phyloP scores from a whole-genome alignment of 306 rosid species.

The Hylodesmum podocarpum region DNA sequence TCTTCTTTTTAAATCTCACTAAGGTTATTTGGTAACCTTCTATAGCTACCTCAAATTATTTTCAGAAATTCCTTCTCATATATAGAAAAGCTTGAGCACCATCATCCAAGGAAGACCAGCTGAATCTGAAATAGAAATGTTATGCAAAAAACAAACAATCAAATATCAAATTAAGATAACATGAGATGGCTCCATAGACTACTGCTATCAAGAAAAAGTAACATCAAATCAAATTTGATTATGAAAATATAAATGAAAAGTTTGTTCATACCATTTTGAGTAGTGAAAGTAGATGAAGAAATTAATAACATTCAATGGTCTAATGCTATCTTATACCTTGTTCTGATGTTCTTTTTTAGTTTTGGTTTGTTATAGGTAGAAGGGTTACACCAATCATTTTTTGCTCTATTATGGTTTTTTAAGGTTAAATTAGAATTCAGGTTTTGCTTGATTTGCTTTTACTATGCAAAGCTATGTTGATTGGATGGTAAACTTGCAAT shows the following conservation, averaged over 20 bases:
- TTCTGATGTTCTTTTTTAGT: conserved; percentile 27
- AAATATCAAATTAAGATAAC: background rate
- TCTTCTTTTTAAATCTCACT: background rate
- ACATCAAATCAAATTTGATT: background rate
- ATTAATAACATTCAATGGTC: background rate
- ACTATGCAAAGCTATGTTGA: background rate
- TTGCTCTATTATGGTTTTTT: background rate
- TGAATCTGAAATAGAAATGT: conserved; percentile 23
- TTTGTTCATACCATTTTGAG: conserved; percentile 17
- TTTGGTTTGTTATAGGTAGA: conserved; percentile 28
- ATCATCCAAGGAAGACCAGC: background rate
- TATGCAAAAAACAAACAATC: conserved; percentile 13
- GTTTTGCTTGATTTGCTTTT: background rate
- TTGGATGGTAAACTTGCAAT: background rate
- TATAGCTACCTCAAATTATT: background rate
- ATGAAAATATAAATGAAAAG: background rate
- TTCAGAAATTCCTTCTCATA: background rate
- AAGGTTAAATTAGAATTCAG: conserved; percentile 26
- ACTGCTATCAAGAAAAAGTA: background rate
- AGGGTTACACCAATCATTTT: conserved; percentile 35
- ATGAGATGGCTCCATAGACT: background rate
- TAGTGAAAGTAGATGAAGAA: background rate
- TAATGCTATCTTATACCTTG: conserved; percentile 14
- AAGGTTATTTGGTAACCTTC: conserved; percentile 7
- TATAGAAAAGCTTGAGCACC: background rate